A percentile compares a stretch with the other conserved stretches of the same genome.
These are phyloP conservation scores for Candida sp. DNA, from an alignment of 1,139 yeast species.

Conservation along the genomic window DNA sequence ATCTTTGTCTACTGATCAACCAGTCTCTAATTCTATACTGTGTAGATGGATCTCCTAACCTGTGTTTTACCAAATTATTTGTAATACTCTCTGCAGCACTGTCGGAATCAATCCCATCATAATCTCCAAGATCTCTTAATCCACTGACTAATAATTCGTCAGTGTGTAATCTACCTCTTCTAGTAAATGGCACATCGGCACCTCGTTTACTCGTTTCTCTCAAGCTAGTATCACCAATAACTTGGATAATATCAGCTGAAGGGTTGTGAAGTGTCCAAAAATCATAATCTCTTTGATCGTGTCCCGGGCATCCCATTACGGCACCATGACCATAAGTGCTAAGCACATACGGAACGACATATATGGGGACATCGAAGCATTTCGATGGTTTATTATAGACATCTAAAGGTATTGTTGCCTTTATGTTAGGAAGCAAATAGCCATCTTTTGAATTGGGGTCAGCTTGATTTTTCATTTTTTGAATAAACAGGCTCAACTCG, in stretches of 20 bases:
- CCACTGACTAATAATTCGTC: constrained; percentile 21
- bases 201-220: constrained; percentile 4
- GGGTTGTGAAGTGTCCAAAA: constrained; percentile 75
- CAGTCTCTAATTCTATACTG: constrained; percentile 82
- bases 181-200: constrained; percentile 39
- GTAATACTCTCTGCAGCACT: constrained; percentile 55
- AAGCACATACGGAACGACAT: constrained; percentile 87
- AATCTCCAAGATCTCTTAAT: constrained; percentile 39
- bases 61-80: constrained; percentile 29
- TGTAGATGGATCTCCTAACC: constrained; percentile 45
- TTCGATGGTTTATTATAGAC: constrained; percentile 13
- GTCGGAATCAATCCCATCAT: constrained; percentile 43
- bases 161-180: constrained; percentile 53
- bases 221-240: constrained; percentile 37
- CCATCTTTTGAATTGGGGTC: constrained; percentile 64
- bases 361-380: constrained; percentile 57
- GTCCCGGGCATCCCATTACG: constrained; percentile 98
- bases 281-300: constrained; percentile 76
- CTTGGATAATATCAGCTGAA: constrained; percentile 30
- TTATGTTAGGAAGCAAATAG: constrained; percentile 41
- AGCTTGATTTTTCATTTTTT: constrained; percentile 25
- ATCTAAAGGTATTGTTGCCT: constrained; percentile 62
- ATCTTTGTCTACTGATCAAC: constrained; percentile 91
- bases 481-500: constrained; percentile 44
- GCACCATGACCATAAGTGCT: constrained; percentile 86